Evolutionary conservation across 805 yeast genomes (phyloP), one percentile per base, ranked within the genome.

Genomic region (Metschnikowia henanensis): DNA sequence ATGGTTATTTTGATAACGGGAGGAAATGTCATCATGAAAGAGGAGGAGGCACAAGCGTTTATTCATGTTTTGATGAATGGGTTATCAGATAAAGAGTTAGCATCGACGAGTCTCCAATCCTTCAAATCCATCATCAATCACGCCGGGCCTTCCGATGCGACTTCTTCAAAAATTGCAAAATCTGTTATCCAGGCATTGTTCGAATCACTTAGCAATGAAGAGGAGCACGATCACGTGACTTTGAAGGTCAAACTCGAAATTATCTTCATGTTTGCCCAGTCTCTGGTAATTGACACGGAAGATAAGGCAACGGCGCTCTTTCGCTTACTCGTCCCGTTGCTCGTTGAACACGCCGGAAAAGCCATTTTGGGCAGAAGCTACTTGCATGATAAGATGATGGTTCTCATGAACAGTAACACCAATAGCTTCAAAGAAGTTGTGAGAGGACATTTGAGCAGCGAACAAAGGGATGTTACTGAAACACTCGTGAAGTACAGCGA

Each of bases 91-190:
- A 38, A 40, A 0, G 63, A 58, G 2, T 41, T 62, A n/a, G 61
- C 59, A 2, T 34, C 64, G 6, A 60, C 65, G 23, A 66, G 66
- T 10, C 47, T 69, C 10, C 90, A 83, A 50, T 83, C 94, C 13
- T 68, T 84, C 39, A 83, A 75, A 52, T 70, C 83, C 0, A 64
- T 87, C 33, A 68, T 84, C 7, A 69, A 67, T 31, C 57, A 67
- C 29, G 43, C 65, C 28, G 43, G 59, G 3, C 59, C 56, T 6
- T 51, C 53, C 0, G 45, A 56, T 2, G 50, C 54, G 4, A 60
- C 70, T 4, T 65, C 74, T 6, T 61, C 66, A 4, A 59, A 77
- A 1, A 64, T 82, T 30, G 70, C 72, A 43, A 63, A 62, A 13
- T 57, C 80, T 22, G 60, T 85, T 3, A 76, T 81, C 7, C 64